Base-by-base conservation (phyloP, 139 green algal genomes). In the Auxenochlorella pyrenoidosa region DNA sequence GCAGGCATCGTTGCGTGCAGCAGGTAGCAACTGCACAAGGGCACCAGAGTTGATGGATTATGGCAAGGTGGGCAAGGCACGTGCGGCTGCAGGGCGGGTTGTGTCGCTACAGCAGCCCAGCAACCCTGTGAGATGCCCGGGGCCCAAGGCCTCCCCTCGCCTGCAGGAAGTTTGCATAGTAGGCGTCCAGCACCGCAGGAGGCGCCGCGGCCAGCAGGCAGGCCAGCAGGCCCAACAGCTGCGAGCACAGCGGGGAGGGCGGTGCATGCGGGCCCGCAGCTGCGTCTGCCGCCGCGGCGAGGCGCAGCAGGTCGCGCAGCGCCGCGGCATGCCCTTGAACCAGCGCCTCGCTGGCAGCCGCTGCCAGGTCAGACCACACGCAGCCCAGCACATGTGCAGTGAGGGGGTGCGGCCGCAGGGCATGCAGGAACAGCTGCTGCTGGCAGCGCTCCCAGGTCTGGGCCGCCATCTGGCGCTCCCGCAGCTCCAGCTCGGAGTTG, bases 381-480 rank as follows among this genome's bases (percentile, higher is more conserved):
- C n/a, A 16, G 44, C 51, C 68, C 71, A 89, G 78, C 47, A 89
- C 47, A 8, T 38, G 26, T 0, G 76, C 51, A 0, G 76, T 73
- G 5, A 79, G 26, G 0, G 85, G 85, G 85, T 89, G 85, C 24
- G 85, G 85, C 54, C 59, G 78, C 75, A 89, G 58, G 3, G 85
- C 54, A 36, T 75, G 66, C 28, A 77, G 38, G 47, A 89, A 86
- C 19, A 89, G 79, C 78, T 79, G 72, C 78, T 84, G 72, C 76
- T 89, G 85, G 76, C 85, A 89, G 12, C 58, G 36, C 66, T 85
- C 85, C 85, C 85, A 89, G 68, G 85, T 60, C 51, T 82, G 72
- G 8, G 44, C 63, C 68, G 30, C 66, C 66, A 77, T 47, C 72
- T 79, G 66, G 43, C 66, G 82, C 40, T 85, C 80, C 13, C 40